Base-by-base conservation (phyloP, 345 rosid species). In the Arabidopsis suecica region DNA sequence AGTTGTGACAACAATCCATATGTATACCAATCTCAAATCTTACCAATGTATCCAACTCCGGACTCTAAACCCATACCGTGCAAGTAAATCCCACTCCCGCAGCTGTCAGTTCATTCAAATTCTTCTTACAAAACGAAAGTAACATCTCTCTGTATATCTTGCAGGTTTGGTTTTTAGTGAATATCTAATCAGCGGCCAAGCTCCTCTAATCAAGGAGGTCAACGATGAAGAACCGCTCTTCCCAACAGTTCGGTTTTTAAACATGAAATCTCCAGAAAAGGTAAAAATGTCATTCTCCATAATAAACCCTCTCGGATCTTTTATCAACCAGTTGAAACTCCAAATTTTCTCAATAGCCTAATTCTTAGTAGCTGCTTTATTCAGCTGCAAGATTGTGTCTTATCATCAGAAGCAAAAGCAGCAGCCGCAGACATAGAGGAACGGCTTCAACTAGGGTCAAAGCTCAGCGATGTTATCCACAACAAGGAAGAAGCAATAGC, bases 181-280 rank as follows among this genome's bases (percentile, higher is more conserved):
- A 71, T 92, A 95, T 74, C 97, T 92, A 66, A 88, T 90, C n/a
- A 88, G 91, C 23, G 97, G 99, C 53, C 93, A 90, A 82, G 93
- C 95, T 72, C 99, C 97, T 80, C 72, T 87, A 33, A 81, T 92
- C 80, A 92, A 84, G 80, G 97, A 95, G 65, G 97, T 92, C 82
- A 95, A 92, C 72, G 89, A 86, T n/a, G 97, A 90, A 81, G 99
- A 95, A 66, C 97, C 97, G n/a, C 83, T 90, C 82, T 90, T 92
- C 65, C 94, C 98, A 42, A 83, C 88, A 57, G 55, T 79, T 54
- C 86, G 82, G 13, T 75, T 74, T 53, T 82, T 86, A 11, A 78
- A 82, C 67, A 75, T 79, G 2, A 82, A 76, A 67, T 82, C 83
- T 50, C 53, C 68, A 5, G 53, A 65, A 66, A 81, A 83, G 78